Percentiles rank a stretch among this genome's conserved stretches.
Conservation (phyloP, 2,329 filamentous ascomycete genomes). For the Penicillium sp. region DNA sequence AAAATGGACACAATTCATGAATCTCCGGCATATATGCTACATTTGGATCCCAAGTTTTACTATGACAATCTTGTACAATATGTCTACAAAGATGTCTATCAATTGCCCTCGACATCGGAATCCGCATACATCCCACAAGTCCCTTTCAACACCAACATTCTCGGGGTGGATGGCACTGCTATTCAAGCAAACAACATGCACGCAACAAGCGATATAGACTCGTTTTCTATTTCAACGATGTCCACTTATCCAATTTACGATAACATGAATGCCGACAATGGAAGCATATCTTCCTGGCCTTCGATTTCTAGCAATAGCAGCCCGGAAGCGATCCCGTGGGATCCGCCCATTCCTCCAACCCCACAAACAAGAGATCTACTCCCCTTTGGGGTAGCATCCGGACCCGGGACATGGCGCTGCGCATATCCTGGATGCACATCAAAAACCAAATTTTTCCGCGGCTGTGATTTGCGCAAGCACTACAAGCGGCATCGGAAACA, state of each 20-base stretch:
- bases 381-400: background rate
- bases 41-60: no score
- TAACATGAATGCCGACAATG: background rate
- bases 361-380: background rate
- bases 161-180: no score
- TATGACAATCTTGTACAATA: no score
- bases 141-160: no score
- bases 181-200: no score
- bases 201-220: constrained; percentile 1
- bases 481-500: constrained; percentile 64
- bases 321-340: background rate
- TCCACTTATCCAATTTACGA: background rate
- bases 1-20: no score
- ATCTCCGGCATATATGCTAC: no score
- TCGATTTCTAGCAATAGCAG: background rate
- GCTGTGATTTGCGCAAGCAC: constrained; percentile 65
- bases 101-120: no score
- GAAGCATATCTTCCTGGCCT: background rate
- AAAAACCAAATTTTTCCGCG: constrained; percentile 59
- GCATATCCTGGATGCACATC: constrained; percentile 62
- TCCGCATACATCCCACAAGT: no score
- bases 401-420: constrained; percentile 57
- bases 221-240: background rate
- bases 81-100: no score
- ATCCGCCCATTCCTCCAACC: background rate